phyloP scores from a whole-genome alignment of 441 rosid species.

The Adansonia madagascariensis region DNA sequence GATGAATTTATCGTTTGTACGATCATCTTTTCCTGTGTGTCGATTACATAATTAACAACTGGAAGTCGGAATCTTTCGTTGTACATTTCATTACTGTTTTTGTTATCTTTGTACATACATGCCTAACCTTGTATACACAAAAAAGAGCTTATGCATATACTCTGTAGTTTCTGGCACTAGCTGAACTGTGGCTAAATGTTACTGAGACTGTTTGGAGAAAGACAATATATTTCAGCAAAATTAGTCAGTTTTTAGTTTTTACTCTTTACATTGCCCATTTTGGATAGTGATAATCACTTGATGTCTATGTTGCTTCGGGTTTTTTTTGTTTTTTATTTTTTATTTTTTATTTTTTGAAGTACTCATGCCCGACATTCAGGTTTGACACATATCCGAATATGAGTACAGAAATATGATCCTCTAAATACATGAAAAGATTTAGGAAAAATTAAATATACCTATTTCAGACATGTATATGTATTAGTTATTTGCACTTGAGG shows the following conservation, averaged over 20 bases:
- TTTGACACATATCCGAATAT: too few relatives aligned
- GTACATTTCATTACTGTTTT: not conserved
- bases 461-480: too few relatives aligned
- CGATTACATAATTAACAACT: not conserved
- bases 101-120: constrained; percentile 19
- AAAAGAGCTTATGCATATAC: not conserved
- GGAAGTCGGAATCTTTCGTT: not conserved
- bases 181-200: not conserved
- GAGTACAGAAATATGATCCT: too few relatives aligned
- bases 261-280: not conserved
- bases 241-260: not conserved
- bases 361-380: too few relatives aligned
- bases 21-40: not conserved
- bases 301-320: too few relatives aligned
- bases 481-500: too few relatives aligned
- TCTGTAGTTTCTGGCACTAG: not conserved
- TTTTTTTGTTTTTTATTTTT: too few relatives aligned
- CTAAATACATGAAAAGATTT: too few relatives aligned
- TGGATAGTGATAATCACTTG: not conserved
- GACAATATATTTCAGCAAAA: not conserved
- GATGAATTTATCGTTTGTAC: not conserved
- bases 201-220: not conserved
- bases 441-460: too few relatives aligned
- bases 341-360: too few relatives aligned
- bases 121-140: not conserved